Percentiles rank a stretch among this genome's conserved stretches.
Evolutionary conservation across 352 stramenopile genomes (phyloP).

Genomic region (Globisporangium abappressorium): DNA sequence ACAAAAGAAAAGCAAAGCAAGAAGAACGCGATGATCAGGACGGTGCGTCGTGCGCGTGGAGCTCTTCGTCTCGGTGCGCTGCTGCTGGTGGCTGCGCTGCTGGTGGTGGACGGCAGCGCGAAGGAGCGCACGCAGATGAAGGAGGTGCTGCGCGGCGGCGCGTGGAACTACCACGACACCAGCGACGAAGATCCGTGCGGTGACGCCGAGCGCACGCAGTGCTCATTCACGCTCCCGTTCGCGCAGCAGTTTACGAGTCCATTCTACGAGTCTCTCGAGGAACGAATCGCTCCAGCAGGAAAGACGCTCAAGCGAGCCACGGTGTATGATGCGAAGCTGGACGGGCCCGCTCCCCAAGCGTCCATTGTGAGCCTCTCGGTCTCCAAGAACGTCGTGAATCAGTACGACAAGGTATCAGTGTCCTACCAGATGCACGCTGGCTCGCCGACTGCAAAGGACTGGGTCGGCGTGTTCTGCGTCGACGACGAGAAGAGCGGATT

Average conservation of each 20-base stretch:
- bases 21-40: not conserved
- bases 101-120: not conserved
- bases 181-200: slow-evolving; percentile 22
- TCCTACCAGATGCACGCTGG: slow-evolving; percentile 19
- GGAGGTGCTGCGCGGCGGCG: slow-evolving; percentile 21
- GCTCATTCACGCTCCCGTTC: slow-evolving; percentile 21
- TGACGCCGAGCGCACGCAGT: slow-evolving; percentile 5
- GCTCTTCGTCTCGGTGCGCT: not conserved
- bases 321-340: slow-evolving; percentile 1
- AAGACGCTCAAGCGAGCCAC: not conserved
- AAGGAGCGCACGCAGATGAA: slow-evolving; percentile 7
- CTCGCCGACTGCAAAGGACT: slow-evolving; percentile 18
- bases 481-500: slow-evolving; percentile 16
- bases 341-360: not conserved
- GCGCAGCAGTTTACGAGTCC: slow-evolving; percentile 9
- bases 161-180: slow-evolving; percentile 28
- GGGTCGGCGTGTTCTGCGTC: slow-evolving; percentile 33
- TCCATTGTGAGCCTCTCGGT: slow-evolving; percentile 1
- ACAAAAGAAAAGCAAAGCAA: not conserved
- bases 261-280: slow-evolving; percentile 3
- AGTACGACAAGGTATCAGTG: slow-evolving; percentile 17
- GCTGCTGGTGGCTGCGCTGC: not conserved
- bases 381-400: slow-evolving; percentile 5
- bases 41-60: not conserved
- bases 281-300: not conserved